Percentiles rank a stretch among this genome's conserved stretches.
These are phyloP conservation scores for Casuarina cunninghamiana DNA, from an alignment of 306 rosid genomes.

Conservation along the genomic window DNA sequence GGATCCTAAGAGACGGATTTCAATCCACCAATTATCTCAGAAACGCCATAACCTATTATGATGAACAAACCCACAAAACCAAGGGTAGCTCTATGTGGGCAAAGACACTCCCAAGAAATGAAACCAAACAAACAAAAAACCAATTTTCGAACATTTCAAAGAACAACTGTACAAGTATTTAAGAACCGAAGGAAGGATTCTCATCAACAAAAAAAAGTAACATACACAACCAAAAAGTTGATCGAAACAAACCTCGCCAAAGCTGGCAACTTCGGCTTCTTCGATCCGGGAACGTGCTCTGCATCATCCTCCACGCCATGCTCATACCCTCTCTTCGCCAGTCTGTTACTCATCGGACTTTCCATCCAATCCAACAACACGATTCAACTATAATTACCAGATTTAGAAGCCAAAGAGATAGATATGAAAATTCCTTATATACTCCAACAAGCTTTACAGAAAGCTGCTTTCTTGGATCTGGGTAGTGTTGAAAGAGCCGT, in stretches of 20 bases:
- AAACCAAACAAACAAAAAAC: not conserved
- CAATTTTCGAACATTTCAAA: not conserved
- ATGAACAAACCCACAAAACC: constrained; percentile 9
- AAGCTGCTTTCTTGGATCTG: constrained; percentile 33
- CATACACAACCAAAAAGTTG: constrained; percentile 1
- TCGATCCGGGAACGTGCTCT: constrained; percentile 45
- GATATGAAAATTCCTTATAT: constrained; percentile 21
- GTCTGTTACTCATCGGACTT: constrained; percentile 50
- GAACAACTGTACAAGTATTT: not conserved
- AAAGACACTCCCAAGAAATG: not conserved
- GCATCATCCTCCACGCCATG: constrained; percentile 37
- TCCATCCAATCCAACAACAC: constrained; percentile 52
- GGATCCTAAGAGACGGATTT: not conserved
- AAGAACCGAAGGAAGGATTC: constrained; percentile 7
- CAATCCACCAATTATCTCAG: not conserved
- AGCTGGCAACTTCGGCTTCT: constrained; percentile 65
- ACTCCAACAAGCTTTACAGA: constrained; percentile 47
- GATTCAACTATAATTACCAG: constrained; percentile 31
- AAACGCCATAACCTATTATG: not conserved
- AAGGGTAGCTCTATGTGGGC: not conserved
- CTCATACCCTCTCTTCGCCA: constrained; percentile 67
- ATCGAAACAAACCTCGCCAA: constrained; percentile 65
- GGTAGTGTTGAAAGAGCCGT: constrained; percentile 20
- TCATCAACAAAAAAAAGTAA: not conserved
- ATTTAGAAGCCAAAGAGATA: constrained; percentile 40